Evolutionary conservation across 176 grass and related monocot species (phyloP).

Genomic region (Leersia perrieri): DNA sequence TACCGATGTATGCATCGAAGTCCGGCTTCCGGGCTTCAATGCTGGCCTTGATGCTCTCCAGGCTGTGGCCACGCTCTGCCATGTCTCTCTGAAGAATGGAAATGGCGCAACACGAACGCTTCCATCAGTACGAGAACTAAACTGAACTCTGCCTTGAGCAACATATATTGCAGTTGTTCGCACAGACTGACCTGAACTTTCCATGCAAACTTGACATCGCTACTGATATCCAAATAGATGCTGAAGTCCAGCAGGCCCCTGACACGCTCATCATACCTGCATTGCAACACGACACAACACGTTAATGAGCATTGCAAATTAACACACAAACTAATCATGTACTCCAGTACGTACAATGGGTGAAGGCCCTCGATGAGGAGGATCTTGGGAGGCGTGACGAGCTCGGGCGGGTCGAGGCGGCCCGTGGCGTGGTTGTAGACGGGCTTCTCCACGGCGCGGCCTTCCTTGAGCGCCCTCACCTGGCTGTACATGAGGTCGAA

Average conservation of each 20-base stretch:
- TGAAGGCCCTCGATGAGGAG: conserved; percentile 60
- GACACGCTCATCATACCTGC: conserved; percentile 50
- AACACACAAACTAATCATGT: not conserved
- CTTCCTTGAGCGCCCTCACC: conserved; percentile 57
- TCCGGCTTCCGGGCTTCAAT: conserved; percentile 52
- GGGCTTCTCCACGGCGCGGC: conserved; percentile 55
- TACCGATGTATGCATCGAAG: conserved; percentile 54
- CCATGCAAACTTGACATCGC: conserved; percentile 61
- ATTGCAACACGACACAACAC: not conserved
- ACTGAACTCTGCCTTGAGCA: not conserved
- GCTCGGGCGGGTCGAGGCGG: conserved; percentile 50
- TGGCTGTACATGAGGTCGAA: conserved; percentile 76
- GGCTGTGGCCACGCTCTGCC: conserved; percentile 57
- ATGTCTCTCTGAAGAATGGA: conserved; percentile 41
- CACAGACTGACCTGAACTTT: conserved; percentile 51
- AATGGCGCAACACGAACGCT: not conserved
- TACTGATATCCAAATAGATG: conserved; percentile 59
- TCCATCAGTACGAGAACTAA: not conserved
- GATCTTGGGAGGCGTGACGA: conserved; percentile 60
- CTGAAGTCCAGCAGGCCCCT: conserved; percentile 60
- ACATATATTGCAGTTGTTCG: not conserved
- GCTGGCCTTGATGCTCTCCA: conserved; percentile 56
- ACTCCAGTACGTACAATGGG: too few relatives aligned
- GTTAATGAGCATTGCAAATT: not conserved
- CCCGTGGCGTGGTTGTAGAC: conserved; percentile 68